Evolutionary conservation across 1,139 yeast species (phyloP), one percentile per base, ranked within the genome.

Genomic region (Yamadazyma membranifaciens): DNA sequence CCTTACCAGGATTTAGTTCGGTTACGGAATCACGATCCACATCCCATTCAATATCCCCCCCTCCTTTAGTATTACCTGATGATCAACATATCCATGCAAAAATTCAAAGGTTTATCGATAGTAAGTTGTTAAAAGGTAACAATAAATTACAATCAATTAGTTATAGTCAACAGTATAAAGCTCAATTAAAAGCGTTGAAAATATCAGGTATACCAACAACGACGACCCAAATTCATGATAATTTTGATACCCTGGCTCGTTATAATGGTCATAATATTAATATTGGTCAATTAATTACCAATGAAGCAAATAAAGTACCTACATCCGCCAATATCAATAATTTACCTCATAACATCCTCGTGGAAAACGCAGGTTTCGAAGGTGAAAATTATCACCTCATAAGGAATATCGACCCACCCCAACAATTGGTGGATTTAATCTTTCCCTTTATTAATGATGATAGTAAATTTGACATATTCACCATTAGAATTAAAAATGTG

Each of bases 381-480:
- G 35, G 41, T 13, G 38, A 49, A 4, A 50, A 48, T 6, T 63
- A 64, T 45, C 29, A 44, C 4, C 46, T 63, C 11, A 38, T 41
- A 6, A 47, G 70, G 33, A 55, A 52, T 37, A 34, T 57, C 1
- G 63, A 62, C 29, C 70, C 70, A 1, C 70, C 69, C 2, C 40
- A 40, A 10, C 59, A 56, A 31, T 44, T 65, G 11, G 37, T 62
- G 17, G 36, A 47, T 9, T 57, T 55, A 40, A 58, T 66, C 4
- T 66, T 66, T 47, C 69, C 71, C 2, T 64, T 65, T 41, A 50
- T 60, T 13, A 48, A 56, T 37, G 50, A 49, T 6, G 49, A 48
- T 32, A 47, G 44, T 9, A 46, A 41, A 29, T 40, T 48, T 17
- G 50, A 46, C 31, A 46, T 48, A 16, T 45, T 48, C 35, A 41